phyloP scores from a whole-genome alignment of 768 basidiomycete species.

The Lactifluus pinguis region DNA sequence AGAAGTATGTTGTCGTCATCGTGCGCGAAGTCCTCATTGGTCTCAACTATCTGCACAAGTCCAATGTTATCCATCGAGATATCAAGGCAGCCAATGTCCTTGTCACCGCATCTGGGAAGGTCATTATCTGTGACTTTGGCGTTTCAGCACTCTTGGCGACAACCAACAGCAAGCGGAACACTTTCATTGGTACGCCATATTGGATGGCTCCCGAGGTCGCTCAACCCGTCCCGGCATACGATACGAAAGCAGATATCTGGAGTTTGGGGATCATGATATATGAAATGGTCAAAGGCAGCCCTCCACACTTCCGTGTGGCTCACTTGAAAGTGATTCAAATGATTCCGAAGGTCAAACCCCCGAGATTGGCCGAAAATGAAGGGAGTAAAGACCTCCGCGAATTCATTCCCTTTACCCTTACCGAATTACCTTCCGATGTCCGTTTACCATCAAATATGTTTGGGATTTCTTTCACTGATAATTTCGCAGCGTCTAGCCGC shows the following conservation, averaged over 20 bases:
- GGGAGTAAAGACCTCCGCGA: slow-evolving; percentile 83
- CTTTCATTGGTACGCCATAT: slow-evolving; percentile 93
- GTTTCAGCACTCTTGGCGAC: slow-evolving; percentile 88
- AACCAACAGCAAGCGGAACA: slow-evolving; percentile 85
- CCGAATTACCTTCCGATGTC: slow-evolving; percentile 74
- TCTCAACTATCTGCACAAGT: slow-evolving; percentile 84
- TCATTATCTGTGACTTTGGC: slow-evolving; percentile 97
- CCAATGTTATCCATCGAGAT: slow-evolving; percentile 93
- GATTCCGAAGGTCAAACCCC: slow-evolving; percentile 79
- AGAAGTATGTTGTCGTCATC: slow-evolving; percentile 82
- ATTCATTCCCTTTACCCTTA: slow-evolving; percentile 75
- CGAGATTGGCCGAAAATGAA: slow-evolving; percentile 65
- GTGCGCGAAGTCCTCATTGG: slow-evolving; percentile 82
- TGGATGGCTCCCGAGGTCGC: slow-evolving; percentile 99
- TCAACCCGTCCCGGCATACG: slow-evolving; percentile 80
- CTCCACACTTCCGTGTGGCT: slow-evolving; percentile 80
- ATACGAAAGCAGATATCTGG: slow-evolving; percentile 98
- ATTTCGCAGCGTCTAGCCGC: slow-evolving; percentile 66
- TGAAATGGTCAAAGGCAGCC: slow-evolving; percentile 95
- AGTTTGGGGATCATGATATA: slow-evolving; percentile 92
- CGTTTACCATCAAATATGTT: slow-evolving; percentile 19
- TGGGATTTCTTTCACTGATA: not conserved
- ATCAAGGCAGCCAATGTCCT: slow-evolving; percentile 98
- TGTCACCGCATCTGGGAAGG: slow-evolving; percentile 77
- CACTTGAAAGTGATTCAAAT: slow-evolving; percentile 81